These are phyloP conservation scores for Leishmania aethiopica DNA, from an alignment of 208 protist genomes.

Conservation along the genomic window DNA sequence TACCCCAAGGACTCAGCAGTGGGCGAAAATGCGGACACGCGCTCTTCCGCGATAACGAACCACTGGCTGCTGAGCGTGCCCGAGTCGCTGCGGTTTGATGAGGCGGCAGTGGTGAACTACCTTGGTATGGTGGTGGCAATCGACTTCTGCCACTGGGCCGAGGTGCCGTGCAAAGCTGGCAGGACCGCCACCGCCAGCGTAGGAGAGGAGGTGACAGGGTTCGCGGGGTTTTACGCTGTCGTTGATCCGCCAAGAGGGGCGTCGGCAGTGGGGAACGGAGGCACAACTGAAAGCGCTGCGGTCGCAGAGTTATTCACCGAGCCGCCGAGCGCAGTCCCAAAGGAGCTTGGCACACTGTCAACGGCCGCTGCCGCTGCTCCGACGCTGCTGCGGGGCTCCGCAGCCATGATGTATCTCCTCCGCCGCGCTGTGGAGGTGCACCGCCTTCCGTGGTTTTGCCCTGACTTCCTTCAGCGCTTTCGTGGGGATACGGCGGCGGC, in stretches of 20 bases:
- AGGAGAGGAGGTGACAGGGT: constrained; percentile 44
- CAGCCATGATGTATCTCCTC: constrained; percentile 79
- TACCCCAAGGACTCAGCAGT: not conserved
- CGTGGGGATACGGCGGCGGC: constrained; percentile 33
- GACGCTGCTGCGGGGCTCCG: constrained; percentile 65
- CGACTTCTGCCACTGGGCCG: constrained; percentile 86
- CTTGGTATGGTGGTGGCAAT: constrained; percentile 82
- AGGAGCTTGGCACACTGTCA: not conserved
- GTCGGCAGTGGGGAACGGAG: not conserved
- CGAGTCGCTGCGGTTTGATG: constrained; percentile 25
- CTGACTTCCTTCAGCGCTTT: constrained; percentile 46
- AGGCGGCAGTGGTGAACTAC: constrained; percentile 64
- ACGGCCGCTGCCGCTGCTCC: not conserved
- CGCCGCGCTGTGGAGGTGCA: constrained; percentile 62
- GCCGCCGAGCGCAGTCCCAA: not conserved
- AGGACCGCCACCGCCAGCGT: constrained; percentile 9
- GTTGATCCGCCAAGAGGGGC: not conserved
- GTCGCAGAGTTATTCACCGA: not conserved
- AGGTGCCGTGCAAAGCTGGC: constrained; percentile 24
- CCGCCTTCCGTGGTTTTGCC: constrained; percentile 64
- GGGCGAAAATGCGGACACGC: no score
- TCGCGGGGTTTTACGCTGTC: constrained; percentile 62
- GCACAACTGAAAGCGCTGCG: not conserved
- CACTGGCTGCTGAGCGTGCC: constrained; percentile 75
- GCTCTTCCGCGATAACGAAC: constrained; percentile 16